Evolutionary conservation across 1,139 yeast genomes (phyloP), one percentile per base, ranked within the genome.

Genomic region (Magnusiomyces ingens): DNA sequence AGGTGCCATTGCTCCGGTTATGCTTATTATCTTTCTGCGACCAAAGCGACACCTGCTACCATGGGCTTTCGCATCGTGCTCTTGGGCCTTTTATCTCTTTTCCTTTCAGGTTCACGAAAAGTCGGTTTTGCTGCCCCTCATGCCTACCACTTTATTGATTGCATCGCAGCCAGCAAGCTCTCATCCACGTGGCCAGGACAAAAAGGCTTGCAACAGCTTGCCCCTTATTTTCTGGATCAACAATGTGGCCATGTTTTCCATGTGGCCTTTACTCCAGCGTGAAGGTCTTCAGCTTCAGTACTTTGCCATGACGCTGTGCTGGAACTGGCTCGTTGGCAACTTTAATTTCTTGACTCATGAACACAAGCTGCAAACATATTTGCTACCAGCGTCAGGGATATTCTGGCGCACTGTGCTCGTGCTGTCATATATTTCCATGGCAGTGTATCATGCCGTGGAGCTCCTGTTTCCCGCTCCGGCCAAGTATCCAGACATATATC

Each of bases 31-130:
- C 51, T 65, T 78, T 50, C 75, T 75, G 52, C 12, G 13, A 10
- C 21, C 21, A 17, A 60, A 62, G n/a, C 77, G 80, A 59, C 72
- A 71, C 50, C 64, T 82, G 12, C 63, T 84, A 12, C 74, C 84
- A 1, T 88, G 89, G 79, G 91, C 94, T 1, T 78, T 93, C 55
- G 81, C 91, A 0, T 84, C 90, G 0, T 82, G 93, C 55, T 82
- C 99, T 0, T 79, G 95, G 82, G 85, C 95, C 0, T 94, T 93
- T 66, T 94, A 77, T 66, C 74, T 94, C 50, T 93, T 93, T 66
- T 85, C 96, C 26, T 94, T 89, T 73, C 98, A 93, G 67, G 99
- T 93, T 2, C 99, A 94, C 67, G 99, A 93, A 67, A 88, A 93
- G 71, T 82, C 90, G 0, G 91, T 94, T 3, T 72, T 94, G 55